Evolutionary conservation across 257 asterid genomes (phyloP), one percentile per base, ranked within the genome.

Genomic region (Anisodus tanguticus): DNA sequence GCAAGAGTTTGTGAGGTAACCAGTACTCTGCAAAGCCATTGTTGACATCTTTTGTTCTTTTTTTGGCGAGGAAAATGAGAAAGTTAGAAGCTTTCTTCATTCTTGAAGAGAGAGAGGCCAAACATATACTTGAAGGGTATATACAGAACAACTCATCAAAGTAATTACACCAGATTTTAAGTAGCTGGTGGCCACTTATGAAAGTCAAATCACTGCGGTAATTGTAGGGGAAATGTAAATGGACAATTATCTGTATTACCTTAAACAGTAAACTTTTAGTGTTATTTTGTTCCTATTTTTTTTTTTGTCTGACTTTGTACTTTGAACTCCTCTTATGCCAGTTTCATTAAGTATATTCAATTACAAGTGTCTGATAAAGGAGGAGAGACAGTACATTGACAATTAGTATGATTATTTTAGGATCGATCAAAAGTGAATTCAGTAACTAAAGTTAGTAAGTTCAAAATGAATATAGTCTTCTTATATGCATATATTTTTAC

Each of bases 1-100:
- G 70, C 79, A 53, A 76, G 80, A 86, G 55, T 57, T 82, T 86
- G 80, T 86, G 79, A 88, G 84, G 62, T 86, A 88, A 81, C 84
- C 72, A 53, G 87, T 82, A 26, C 85, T 86, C 7, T 87, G 91
- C 10, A 86, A 59, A 83, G 83, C 83, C 86, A 88, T 82, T 39
- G 82, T 77, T 35, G 89, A 64, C 90, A 88, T 88, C 35, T 16
- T 51, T 31, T 10, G 39, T 22, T 17, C 45, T 64, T 62, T 62
- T 3, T 41, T 22, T 67, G 72, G 72, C 11, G 4, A 66, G 15
- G 12, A 78, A 31, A 77, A 51, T 77, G 39, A n/a, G n/a, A 60
- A 80, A 80, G n/a, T 37, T 41, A 47, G 41, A n/a, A 62, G 57
- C 12, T 66, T 81, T 63, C 51, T 39, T 47, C 35, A 74, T 74